Percentiles rank a stretch among this genome's conserved stretches.
These are phyloP conservation scores for Bertia moriformis DNA, from an alignment of 2,329 filamentous ascomycete species.

Conservation along the genomic window DNA sequence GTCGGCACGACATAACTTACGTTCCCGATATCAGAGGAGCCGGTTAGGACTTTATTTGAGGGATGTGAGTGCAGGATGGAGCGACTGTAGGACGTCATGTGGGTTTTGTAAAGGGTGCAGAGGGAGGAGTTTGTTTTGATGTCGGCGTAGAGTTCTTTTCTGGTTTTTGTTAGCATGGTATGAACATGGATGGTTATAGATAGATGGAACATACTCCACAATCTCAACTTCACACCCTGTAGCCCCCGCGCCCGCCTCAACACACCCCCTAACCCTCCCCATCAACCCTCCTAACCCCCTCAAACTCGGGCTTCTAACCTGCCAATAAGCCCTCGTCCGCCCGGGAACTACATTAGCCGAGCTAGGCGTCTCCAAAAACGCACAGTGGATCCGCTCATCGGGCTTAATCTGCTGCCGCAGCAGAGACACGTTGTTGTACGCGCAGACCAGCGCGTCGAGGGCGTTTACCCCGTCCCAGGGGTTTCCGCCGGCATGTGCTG, in stretches of 20 bases:
- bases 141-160: too few species aligned
- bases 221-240: conserved; percentile 16
- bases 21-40: conserved; percentile 37
- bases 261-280: conserved; percentile 17
- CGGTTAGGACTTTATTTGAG: too few species aligned
- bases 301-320: conserved; percentile 19
- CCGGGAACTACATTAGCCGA: conserved; percentile 23
- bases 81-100: conserved; percentile 8
- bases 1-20: conserved; percentile 29
- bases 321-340: conserved; percentile 21
- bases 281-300: conserved; percentile 11
- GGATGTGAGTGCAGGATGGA: not conserved
- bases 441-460: conserved; percentile 18
- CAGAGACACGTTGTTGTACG: conserved; percentile 19
- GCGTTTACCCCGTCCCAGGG: conserved; percentile 22
- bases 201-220: conserved; percentile 4
- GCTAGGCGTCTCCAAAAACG: conserved; percentile 19
- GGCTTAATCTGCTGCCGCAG: conserved; percentile 21
- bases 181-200: conserved; percentile 6
- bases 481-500: conserved; percentile 18
- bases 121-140: conserved; percentile 13
- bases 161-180: not conserved
- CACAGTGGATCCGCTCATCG: conserved; percentile 18
- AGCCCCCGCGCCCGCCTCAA: conserved; percentile 17
- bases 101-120: conserved; percentile 9